Base-by-base conservation (phyloP, 768 basidiomycete species). In the Kwoniella newhampshirensis region DNA sequence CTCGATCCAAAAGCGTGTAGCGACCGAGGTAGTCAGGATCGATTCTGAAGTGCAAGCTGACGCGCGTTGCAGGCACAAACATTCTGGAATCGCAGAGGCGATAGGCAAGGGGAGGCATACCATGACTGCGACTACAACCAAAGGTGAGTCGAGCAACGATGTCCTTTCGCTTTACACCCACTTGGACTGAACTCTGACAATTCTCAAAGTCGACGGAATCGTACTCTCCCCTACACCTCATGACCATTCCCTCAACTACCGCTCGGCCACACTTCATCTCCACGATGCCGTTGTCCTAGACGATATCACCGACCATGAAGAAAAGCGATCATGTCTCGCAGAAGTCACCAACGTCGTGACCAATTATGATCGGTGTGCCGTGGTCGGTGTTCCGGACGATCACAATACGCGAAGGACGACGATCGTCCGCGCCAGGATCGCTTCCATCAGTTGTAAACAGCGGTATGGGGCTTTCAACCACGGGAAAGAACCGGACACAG, bases 221-320 rank as follows among this genome's bases (percentile, higher is more conserved):
- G 50, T 61, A 11, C 47, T 55, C 36, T 55, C 59, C 3, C 60
- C 60, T n/a, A 57, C 55, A 26, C 54, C 60, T 3, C 60, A 62
- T 20, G 60, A 62, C 28, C 60, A 62, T 44, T 52, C 60, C 2
- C 27, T 62, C 15, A 62, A 62, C 46, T 62, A 62, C 23, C 49
- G 60, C 11, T 57, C 54, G 15, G 60, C 54, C 3, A 62, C 60
- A 5, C 15, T 62, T 9, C 60, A 62, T 30, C 51, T 62, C 15
- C 27, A 20, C 15, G 5, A 37, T 7, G 54, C 55, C 20, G 8
- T 11, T 5, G 21, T 57, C 1, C n/a, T 62, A 12, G 32, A 51
- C 35, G 49, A 58, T 35, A 47, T 49, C 25, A 35, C 18, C 6
- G 37, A 55, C 7, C 59, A 54, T 18, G 60, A 62, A 26, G 60